Evolutionary conservation across 2,329 filamentous ascomycete genomes (phyloP).

Genomic region (Xylaria polymorpha): DNA sequence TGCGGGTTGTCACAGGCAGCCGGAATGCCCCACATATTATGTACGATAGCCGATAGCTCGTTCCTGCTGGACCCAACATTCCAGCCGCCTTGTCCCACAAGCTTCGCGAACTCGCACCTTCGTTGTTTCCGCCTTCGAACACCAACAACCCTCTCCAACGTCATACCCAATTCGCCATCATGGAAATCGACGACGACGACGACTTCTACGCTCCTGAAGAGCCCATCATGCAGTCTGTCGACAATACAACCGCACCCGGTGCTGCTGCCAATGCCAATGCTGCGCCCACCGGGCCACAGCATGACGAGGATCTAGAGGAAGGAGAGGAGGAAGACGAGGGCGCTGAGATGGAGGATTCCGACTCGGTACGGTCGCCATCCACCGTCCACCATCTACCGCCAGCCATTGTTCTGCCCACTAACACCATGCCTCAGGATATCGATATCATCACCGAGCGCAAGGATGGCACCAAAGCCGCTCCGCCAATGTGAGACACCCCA

Average conservation of each 20-base stretch:
- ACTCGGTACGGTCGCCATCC: constrained; percentile 56
- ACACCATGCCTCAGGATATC: constrained; percentile 63
- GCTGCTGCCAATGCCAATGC: constrained; percentile 23
- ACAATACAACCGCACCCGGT: constrained; percentile 19
- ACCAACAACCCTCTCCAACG: neutral
- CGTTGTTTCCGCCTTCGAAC: neutral
- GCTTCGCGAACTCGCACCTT: too few relatives aligned
- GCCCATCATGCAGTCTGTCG: constrained; percentile 49
- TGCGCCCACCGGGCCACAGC: constrained; percentile 45
- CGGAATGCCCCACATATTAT: too few relatives aligned
- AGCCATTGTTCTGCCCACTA: neutral
- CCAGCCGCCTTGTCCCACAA: neutral
- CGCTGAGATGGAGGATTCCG: constrained; percentile 70
- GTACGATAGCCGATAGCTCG: neutral
- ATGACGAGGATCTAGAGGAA: constrained; percentile 69
- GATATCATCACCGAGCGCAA: constrained; percentile 76
- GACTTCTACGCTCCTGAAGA: constrained; percentile 75
- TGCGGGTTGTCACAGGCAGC: too few relatives aligned
- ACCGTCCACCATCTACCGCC: neutral
- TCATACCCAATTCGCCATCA: constrained; percentile 50
- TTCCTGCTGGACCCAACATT: neutral
- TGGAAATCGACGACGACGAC: constrained; percentile 76
- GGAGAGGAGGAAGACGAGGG: constrained; percentile 73
- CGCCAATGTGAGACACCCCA: constrained; percentile 63
- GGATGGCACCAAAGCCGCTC: constrained; percentile 70